Evolutionary conservation across 371 early-diverging fungal genomes (phyloP).

Genomic region (Rhizopus microsporus): DNA sequence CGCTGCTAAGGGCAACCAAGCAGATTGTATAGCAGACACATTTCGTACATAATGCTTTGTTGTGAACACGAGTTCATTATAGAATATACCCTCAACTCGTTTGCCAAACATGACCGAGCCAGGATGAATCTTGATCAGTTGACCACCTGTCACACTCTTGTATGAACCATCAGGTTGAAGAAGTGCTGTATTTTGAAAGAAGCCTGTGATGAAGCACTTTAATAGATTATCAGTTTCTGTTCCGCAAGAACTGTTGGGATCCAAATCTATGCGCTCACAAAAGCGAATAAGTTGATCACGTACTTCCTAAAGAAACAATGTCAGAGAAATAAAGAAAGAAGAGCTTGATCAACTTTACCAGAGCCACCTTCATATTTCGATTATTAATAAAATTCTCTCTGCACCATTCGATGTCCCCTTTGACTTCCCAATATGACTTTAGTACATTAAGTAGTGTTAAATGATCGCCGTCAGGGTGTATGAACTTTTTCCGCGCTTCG

Average conservation of each 20-base stretch:
- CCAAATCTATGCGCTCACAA: constrained; percentile 69
- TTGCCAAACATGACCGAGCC: constrained; percentile 82
- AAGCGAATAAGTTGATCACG: constrained; percentile 83
- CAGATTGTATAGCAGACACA: constrained; percentile 79
- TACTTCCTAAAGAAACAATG: constrained; percentile 61
- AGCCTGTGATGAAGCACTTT: constrained; percentile 88
- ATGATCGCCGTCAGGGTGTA: constrained; percentile 87
- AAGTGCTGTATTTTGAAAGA: constrained; percentile 87
- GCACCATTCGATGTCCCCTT: constrained; percentile 87
- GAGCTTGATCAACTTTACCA: constrained; percentile 45
- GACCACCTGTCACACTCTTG: constrained; percentile 71
- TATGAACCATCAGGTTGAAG: constrained; percentile 90
- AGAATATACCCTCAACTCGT: constrained; percentile 80
- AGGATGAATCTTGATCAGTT: constrained; percentile 87
- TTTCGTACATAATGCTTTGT: constrained; percentile 86
- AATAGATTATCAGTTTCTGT: constrained; percentile 73
- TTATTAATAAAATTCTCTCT: constrained; percentile 85
- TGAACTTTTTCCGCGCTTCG: constrained; percentile 76
- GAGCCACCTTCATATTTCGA: constrained; percentile 82
- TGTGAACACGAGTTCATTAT: constrained; percentile 93
- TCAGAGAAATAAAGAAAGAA: background rate
- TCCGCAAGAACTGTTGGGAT: constrained; percentile 66
- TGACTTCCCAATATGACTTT: constrained; percentile 72
- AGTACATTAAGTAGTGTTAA: constrained; percentile 85
- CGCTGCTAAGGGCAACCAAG: constrained; percentile 83